Evolutionary conservation across 2,329 filamentous ascomycete genomes (phyloP), one percentile per base, ranked within the genome.

Genomic region (Aureobasidium sp.): DNA sequence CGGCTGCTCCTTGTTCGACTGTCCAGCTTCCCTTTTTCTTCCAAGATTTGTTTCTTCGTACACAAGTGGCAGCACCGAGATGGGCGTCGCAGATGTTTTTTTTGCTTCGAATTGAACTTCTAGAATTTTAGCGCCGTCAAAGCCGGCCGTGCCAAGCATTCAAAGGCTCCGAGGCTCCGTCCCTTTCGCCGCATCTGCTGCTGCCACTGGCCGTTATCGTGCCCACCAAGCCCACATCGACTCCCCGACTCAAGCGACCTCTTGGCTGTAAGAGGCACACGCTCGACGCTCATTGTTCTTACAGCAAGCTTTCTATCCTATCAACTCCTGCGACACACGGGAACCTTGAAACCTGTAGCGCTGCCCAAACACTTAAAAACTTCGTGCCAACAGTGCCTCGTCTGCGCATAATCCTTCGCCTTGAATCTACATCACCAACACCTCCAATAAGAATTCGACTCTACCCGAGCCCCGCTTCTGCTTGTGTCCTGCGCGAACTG

Each of bases 401-500:
- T 55, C 38, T 55, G 51, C 51, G 38, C 23, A 43, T 42, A 43
- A 55, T 55, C 38, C 42, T 49, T 58, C 43, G 55, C 55, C 55
- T 58, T 49, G 43, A 47, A 29, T 58, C 43, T 49, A 58, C 55
- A 25, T 43, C 55, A 58, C 23, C 55, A 58, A 21, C 43, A 49
- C 43, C 55, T 58, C 55, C 55, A 58, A 58, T 58, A 58, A 49
- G 55, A 58, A 17, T 33, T 47, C 55, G 25, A 58, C 25, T 43
- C 42, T 49, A 49, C 55, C 43, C 55, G 55, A 58, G 55, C 55
- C 55, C 55, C 55, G 55, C 55, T 47, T 58, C 55, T 58, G 55
- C 55, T 43, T 58, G 55, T 58, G 33, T 40, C 33, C 42, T 49
- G 42, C 31, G 31, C 55, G 37, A 46, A 40, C 25, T 40, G 33